These are phyloP conservation scores for Trichodelitschia bisporula DNA, from an alignment of 495 filamentous ascomycete genomes.

Conservation along the genomic window DNA sequence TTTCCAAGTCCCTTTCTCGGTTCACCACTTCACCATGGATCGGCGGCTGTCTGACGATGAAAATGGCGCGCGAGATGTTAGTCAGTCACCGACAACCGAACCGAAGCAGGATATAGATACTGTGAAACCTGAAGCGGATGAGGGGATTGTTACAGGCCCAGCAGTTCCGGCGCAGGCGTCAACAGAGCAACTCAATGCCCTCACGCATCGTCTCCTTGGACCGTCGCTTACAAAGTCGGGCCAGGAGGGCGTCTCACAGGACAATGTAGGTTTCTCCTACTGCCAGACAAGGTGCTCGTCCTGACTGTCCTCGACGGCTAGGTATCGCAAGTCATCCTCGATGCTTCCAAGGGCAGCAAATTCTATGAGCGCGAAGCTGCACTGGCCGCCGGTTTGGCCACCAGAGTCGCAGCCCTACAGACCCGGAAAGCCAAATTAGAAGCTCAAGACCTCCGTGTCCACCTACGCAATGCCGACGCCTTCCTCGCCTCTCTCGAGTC, in stretches of 20 bases:
- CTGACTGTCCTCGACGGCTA: slow-evolving; percentile 9
- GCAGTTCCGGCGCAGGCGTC: not conserved
- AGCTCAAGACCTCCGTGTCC: slow-evolving; percentile 47
- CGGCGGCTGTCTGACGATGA: no score
- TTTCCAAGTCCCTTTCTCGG: no score
- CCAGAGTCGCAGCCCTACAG: slow-evolving; percentile 65
- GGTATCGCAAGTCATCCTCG: slow-evolving; percentile 94
- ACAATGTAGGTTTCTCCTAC: slow-evolving; percentile 27
- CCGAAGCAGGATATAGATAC: no score
- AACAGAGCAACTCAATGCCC: slow-evolving; percentile 20
- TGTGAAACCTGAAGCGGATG: slow-evolving; percentile 1
- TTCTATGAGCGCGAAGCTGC: slow-evolving; percentile 85
- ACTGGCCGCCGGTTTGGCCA: slow-evolving; percentile 58
- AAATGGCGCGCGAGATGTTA: no score
- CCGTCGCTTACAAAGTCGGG: slow-evolving; percentile 88
- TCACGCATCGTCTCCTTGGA: slow-evolving; percentile 57
- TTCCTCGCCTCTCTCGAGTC: slow-evolving; percentile 57
- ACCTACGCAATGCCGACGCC: slow-evolving; percentile 36
- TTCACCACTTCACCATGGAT: no score
- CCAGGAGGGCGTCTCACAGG: slow-evolving; percentile 82
- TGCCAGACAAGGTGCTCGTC: not conserved
- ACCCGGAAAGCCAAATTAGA: slow-evolving; percentile 55
- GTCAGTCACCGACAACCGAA: no score
- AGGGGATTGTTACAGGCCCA: not conserved
- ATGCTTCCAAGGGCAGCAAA: slow-evolving; percentile 88